A percentile compares a stretch with the other conserved stretches of the same genome.
These are phyloP conservation scores for Tricholoma terreum DNA, from an alignment of 768 basidiomycete genomes.

Conservation along the genomic window DNA sequence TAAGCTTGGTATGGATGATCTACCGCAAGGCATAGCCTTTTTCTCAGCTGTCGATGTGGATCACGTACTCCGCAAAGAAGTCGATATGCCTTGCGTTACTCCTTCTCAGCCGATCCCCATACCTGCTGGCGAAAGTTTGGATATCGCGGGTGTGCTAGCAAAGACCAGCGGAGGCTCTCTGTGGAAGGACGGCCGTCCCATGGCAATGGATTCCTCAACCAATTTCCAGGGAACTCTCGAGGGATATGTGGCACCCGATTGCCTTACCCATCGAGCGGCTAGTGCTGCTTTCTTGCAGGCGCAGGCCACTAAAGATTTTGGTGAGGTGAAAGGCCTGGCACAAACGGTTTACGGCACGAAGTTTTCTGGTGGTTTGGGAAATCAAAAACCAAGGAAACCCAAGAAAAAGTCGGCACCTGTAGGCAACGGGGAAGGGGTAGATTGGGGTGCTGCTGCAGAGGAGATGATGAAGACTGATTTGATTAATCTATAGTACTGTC, in stretches of 20 bases:
- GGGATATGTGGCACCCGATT: slow-evolving; percentile 57
- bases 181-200: slow-evolving; percentile 53
- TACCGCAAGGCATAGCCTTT: slow-evolving; percentile 94
- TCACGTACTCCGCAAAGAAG: slow-evolving; percentile 88
- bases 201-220: slow-evolving; percentile 33
- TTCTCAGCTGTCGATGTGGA: slow-evolving; percentile 97
- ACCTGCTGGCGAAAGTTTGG: slow-evolving; percentile 82
- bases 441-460: slow-evolving; percentile 38
- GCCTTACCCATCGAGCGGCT: slow-evolving; percentile 60
- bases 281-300: slow-evolving; percentile 70
- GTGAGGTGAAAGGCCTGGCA: slow-evolving; percentile 68
- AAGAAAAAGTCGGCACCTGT: slow-evolving; percentile 28
- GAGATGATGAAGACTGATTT: slow-evolving; percentile 21
- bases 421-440: slow-evolving; percentile 40
- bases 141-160: slow-evolving; percentile 61
- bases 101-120: slow-evolving; percentile 86
- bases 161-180: slow-evolving; percentile 72
- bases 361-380: slow-evolving; percentile 31
- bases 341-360: slow-evolving; percentile 46
- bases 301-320: slow-evolving; percentile 70
- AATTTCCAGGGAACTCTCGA: slow-evolving; percentile 34
- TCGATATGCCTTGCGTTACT: slow-evolving; percentile 93
- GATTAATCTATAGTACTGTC: background rate
- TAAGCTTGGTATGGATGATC: slow-evolving; percentile 91
- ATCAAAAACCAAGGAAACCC: slow-evolving; percentile 17